Evolutionary conservation across 164 flowering plant genomes (phyloP).

Genomic region (Echeveria elegans): DNA sequence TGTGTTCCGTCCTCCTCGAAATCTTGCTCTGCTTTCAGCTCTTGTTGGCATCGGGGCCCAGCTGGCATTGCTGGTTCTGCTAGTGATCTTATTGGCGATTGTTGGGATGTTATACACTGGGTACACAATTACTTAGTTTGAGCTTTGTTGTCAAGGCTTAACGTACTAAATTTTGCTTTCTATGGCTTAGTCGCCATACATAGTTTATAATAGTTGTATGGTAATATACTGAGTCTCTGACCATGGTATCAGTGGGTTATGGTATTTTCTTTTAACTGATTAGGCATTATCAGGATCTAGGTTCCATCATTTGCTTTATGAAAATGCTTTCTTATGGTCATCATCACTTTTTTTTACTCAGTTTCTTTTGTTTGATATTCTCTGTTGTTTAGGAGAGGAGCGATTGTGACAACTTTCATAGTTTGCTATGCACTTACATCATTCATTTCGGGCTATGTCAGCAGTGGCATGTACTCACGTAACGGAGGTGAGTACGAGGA

Average conservation of each 20-base stretch:
- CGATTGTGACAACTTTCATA: conserved; percentile 93
- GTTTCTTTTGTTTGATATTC: background rate
- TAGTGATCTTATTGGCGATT: conserved; percentile 86
- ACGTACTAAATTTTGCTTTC: background rate
- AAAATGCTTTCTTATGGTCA: background rate
- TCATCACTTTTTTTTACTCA: background rate
- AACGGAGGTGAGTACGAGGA: conserved; percentile 62
- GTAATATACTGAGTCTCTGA: background rate
- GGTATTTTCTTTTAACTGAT: background rate
- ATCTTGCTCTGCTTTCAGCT: conserved; percentile 76
- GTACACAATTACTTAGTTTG: conserved; percentile 36
- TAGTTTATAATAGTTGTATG: background rate
- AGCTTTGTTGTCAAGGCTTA: background rate
- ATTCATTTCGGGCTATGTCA: conserved; percentile 90
- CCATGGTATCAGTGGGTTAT: background rate
- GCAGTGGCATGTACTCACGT: conserved; percentile 96
- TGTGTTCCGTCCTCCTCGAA: conserved; percentile 86
- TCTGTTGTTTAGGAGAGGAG: conserved; percentile 68
- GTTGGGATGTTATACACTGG: conserved; percentile 90
- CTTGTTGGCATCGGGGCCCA: conserved; percentile 98
- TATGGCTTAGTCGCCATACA: background rate
- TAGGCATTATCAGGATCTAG: background rate
- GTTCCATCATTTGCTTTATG: background rate
- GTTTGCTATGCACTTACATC: conserved; percentile 95
- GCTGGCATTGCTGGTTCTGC: conserved; percentile 82